A percentile compares a stretch with the other conserved stretches of the same genome.
These are phyloP conservation scores for Cladosporium oxysporum DNA, from an alignment of 2,329 filamentous ascomycete genomes.

Conservation along the genomic window DNA sequence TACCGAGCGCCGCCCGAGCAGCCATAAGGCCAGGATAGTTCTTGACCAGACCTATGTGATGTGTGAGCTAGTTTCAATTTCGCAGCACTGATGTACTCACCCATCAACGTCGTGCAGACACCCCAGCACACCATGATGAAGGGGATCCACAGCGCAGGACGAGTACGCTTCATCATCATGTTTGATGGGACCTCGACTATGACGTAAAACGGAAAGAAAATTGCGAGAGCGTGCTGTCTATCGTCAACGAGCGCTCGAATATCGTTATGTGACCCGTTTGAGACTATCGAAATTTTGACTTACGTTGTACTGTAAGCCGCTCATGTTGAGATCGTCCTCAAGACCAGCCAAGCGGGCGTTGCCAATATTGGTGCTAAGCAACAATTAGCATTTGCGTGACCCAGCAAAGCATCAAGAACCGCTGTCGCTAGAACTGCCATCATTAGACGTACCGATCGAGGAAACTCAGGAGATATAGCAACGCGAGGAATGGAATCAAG, in stretches of 20 bases:
- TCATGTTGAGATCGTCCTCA: slow-evolving; percentile 23
- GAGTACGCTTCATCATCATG: slow-evolving; percentile 50
- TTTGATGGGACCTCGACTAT: slow-evolving; percentile 56
- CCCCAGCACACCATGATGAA: slow-evolving; percentile 47
- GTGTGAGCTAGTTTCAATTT: not conserved
- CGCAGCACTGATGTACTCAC: slow-evolving; percentile 25
- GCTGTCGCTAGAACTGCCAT: not conserved
- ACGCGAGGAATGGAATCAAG: slow-evolving; percentile 66
- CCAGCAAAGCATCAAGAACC: not conserved
- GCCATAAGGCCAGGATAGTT: slow-evolving; percentile 30
- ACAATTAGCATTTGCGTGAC: not conserved
- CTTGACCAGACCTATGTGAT: slow-evolving; percentile 19
- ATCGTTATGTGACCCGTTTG: not conserved
- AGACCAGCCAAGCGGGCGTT: slow-evolving; percentile 27
- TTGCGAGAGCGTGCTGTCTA: slow-evolving; percentile 57
- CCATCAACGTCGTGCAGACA: slow-evolving; percentile 51
- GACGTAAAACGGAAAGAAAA: slow-evolving; percentile 55
- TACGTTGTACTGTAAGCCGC: slow-evolving; percentile 25
- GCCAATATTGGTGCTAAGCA: slow-evolving; percentile 7
- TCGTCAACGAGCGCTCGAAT: slow-evolving; percentile 24
- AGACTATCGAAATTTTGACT: not conserved
- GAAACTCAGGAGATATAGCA: slow-evolving; percentile 74
- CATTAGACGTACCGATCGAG: slow-evolving; percentile 51
- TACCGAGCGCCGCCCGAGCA: slow-evolving; percentile 25
- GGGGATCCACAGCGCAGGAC: slow-evolving; percentile 47